Evolutionary conservation across 2,329 filamentous ascomycete genomes (phyloP), one percentile per base, ranked within the genome.

Genomic region (Cladophialophora carrionii): DNA sequence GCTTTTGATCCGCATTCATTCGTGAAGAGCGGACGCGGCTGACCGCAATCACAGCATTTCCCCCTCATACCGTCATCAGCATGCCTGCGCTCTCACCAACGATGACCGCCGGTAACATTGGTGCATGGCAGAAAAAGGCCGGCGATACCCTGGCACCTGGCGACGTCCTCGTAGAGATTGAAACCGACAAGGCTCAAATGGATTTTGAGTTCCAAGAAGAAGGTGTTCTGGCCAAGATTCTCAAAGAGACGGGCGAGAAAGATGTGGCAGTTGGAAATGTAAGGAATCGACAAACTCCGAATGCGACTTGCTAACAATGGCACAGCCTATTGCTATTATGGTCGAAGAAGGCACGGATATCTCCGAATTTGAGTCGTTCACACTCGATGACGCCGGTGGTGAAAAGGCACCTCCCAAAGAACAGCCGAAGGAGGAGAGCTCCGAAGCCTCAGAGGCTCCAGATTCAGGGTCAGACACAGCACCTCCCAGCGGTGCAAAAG

Each of bases 131-230:
- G 84, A 99, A 98, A 87, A 96, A 97, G 84, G 85, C 88, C 72
- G 95, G 95, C 76, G 95, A 99, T 79, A 76, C 83, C 69, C 88
- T 99, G 78, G 83, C 87, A 64, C 93, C 96, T 59, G 95, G 95
- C 78, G 95, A 99, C 78, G 95, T 99, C 54, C 83, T 99, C 73
- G 93, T 96, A 72, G 93, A 96, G 85, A 96, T 98, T 75, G 95
- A 99, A 86, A 99, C 95, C 74, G 95, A 99, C 82, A 99, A 99
- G 86, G 95, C 95, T 71, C 95, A 98, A 84, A 99, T 99, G 95
- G 95, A 99, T 84, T 98, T 99, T 78, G 95, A 99, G 81, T 98
- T 96, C 82, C 95, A 99, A 81, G 95, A 99, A 76, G 95, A 98
- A 78, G 95, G 94, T 83, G 86, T 96, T 67, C 85, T 99, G 72